Conservation (phyloP, 805 yeast genomes). For the Metschnikowia matae region DNA sequence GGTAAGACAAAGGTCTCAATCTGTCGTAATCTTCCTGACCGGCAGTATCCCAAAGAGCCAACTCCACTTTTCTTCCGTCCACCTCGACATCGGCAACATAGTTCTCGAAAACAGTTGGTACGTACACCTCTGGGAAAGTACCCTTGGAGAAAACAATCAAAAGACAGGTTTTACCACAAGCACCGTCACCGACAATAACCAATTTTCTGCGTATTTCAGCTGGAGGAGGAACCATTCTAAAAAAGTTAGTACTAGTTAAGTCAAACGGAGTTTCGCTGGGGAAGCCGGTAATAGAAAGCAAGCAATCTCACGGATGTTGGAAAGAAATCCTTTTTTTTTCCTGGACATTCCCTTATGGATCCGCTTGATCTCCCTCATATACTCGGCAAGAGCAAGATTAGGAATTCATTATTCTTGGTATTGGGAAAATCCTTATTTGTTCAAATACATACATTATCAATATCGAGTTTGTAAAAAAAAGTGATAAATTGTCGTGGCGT, state of each 20-base stretch:
- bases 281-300: not conserved
- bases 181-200: constrained; percentile 32
- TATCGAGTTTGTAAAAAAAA: not conserved
- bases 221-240: constrained; percentile 22
- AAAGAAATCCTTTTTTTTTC: not conserved
- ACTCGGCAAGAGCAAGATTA: not conserved
- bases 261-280: not conserved
- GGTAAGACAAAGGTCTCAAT: constrained; percentile 40
- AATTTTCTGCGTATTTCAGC: constrained; percentile 30
- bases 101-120: constrained; percentile 78
- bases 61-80: constrained; percentile 51
- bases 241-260: constrained; percentile 8
- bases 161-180: constrained; percentile 31
- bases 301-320: not conserved
- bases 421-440: not conserved
- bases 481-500: constrained; percentile 1
- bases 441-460: constrained; percentile 1
- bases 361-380: not conserved
- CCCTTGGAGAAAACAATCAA: constrained; percentile 31
- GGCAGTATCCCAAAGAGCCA: constrained; percentile 42
- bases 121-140: constrained; percentile 30
- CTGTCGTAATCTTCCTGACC: constrained; percentile 31
- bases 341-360: not conserved
- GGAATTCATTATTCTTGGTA: not conserved
- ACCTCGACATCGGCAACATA: constrained; percentile 91